Percentiles rank a stretch among this genome's conserved stretches.
Evolutionary conservation across 495 filamentous ascomycete genomes (phyloP).

Genomic region (Xylaria longipes): DNA sequence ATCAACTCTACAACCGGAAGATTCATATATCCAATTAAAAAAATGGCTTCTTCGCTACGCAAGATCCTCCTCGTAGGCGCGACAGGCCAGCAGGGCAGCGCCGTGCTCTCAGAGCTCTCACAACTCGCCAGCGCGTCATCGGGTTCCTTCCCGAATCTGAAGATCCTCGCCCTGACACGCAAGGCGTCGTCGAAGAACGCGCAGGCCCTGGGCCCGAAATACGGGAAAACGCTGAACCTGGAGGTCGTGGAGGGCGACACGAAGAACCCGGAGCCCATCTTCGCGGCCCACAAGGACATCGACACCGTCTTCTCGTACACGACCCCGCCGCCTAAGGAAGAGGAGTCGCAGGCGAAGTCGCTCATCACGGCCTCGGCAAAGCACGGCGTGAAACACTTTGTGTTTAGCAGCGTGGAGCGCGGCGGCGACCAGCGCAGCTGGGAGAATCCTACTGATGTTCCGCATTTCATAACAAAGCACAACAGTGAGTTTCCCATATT

Average conservation of each 20-base stretch:
- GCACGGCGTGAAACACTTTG: constrained; percentile 61
- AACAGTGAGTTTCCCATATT: constrained; percentile 56
- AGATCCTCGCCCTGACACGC: constrained; percentile 75
- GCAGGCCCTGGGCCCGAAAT: constrained; percentile 49
- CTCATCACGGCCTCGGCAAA: constrained; percentile 65
- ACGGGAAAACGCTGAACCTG: constrained; percentile 43
- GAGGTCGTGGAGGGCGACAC: constrained; percentile 65
- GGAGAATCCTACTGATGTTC: constrained; percentile 62
- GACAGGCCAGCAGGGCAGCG: constrained; percentile 75
- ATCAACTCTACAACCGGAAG: constrained; percentile 17
- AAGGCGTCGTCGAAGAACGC: constrained; percentile 60
- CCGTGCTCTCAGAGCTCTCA: constrained; percentile 62
- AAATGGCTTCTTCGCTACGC: constrained; percentile 29
- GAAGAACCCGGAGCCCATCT: constrained; percentile 57
- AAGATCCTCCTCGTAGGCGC: constrained; percentile 70
- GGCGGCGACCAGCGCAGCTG: constrained; percentile 62
- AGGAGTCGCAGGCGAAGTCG: constrained; percentile 60
- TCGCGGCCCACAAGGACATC: constrained; percentile 55
- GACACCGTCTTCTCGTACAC: constrained; percentile 59
- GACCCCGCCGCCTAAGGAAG: constrained; percentile 56
- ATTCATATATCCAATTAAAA: constrained; percentile 4
- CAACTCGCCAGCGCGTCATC: constrained; percentile 43
- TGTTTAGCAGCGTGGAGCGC: constrained; percentile 72
- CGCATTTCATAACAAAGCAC: constrained; percentile 70
- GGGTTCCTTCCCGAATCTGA: constrained; percentile 42